Evolutionary conservation across 2,329 filamentous ascomycete species (phyloP), one percentile per base, ranked within the genome.

Genomic region (Pseudogymnoascus sp.): DNA sequence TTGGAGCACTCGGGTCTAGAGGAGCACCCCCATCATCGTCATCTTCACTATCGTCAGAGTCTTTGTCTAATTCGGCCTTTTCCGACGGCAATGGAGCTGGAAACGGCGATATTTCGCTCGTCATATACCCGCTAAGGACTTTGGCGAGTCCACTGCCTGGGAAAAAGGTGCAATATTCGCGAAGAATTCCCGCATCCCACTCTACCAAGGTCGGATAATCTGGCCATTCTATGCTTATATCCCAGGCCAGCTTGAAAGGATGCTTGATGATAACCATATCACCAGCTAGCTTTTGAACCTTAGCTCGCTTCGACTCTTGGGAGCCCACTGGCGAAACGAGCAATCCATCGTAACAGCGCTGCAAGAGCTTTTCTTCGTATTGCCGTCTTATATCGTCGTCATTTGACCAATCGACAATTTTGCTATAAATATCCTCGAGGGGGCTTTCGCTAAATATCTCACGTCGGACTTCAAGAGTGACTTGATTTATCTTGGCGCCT

Each of bases 231-330:
- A 99, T 79, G 31, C 89, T 83, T 64, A 97, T 87, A 68, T 91
- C 88, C 95, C 95, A 99, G 0, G 94, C 94, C 13, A 95, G 80
- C 65, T 87, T 84, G 74, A 88, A 96, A 0, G 91, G 90, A 68
- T 97, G 92, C 68, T 93, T 92, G 72, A 99, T 94, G 63, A 96
- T 89, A 64, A 99, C 93, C 89, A 99, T 96, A 64, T 93, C 94
- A 65, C 87, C 85, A 0, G 93, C 92, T 60, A 94, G 78, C 63
- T 88, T 87, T 68, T 88, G 75, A 0, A 96, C 87, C 65, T 88
- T 86, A 36, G 84, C 78, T 26, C 89, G 83, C 72, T 95, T 92
- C 15, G 78, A 74, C 62, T 85, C 77, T 2, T 76, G 72, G 3
- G 31, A 17, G 29, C 86, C 84, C 1, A 79, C 64, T 2, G 87